phyloP scores from a whole-genome alignment of 495 filamentous ascomycete species.

The Penicillium antarcticum region DNA sequence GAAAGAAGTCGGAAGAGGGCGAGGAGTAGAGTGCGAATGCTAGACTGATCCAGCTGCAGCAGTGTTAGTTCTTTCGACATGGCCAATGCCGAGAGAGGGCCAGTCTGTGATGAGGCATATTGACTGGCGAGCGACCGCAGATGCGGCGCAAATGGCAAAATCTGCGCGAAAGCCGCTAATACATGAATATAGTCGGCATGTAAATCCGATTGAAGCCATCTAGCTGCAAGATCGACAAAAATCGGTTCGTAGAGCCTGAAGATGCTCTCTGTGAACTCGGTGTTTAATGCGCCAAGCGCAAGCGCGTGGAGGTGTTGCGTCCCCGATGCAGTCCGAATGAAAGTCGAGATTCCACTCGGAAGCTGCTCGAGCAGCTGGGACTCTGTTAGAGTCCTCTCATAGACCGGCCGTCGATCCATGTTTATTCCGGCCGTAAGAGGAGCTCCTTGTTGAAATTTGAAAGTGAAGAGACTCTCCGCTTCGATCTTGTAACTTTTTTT shows the following conservation, averaged over 20 bases:
- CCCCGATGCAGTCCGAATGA: slow-evolving; percentile 60
- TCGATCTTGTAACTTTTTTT: slow-evolving; percentile 36
- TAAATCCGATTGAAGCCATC: slow-evolving; percentile 58
- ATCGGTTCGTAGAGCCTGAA: slow-evolving; percentile 67
- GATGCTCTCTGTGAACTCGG: slow-evolving; percentile 61
- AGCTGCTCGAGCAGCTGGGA: slow-evolving; percentile 50
- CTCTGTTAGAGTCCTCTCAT: slow-evolving; percentile 43
- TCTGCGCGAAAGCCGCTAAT: slow-evolving; percentile 71
- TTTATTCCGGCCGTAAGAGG: slow-evolving; percentile 37
- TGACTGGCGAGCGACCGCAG: slow-evolving; percentile 49
- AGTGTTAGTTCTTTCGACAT: slow-evolving; percentile 37
- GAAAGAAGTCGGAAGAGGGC: slow-evolving; percentile 73
- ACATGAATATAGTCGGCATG: slow-evolving; percentile 45
- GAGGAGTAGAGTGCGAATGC: slow-evolving; percentile 50
- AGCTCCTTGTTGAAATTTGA: slow-evolving; percentile 26
- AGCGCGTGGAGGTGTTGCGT: slow-evolving; percentile 67
- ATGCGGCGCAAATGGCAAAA: slow-evolving; percentile 75
- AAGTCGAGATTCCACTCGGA: slow-evolving; percentile 60
- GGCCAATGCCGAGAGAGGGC: slow-evolving; percentile 38
- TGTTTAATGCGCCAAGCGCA: slow-evolving; percentile 61
- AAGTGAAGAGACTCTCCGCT: slow-evolving; percentile 18
- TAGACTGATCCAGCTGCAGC: slow-evolving; percentile 32
- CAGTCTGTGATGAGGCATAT: slow-evolving; percentile 41
- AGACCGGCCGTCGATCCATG: slow-evolving; percentile 45
- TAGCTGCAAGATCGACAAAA: slow-evolving; percentile 75